These are phyloP conservation scores for Sophora flavescens DNA, from an alignment of 306 rosid species.

Conservation along the genomic window DNA sequence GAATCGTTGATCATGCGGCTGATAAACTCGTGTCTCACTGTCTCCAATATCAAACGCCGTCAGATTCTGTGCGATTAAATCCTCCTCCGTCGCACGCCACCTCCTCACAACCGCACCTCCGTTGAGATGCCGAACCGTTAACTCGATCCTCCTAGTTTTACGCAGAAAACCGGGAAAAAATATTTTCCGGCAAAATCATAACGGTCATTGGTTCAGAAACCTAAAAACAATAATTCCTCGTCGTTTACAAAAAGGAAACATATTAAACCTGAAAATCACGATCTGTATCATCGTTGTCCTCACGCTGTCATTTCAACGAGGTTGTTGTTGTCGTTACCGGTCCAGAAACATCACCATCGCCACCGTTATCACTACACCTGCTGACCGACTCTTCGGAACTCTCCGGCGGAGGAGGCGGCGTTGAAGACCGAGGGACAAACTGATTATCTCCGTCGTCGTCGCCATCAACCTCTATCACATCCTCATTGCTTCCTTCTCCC, in stretches of 20 bases:
- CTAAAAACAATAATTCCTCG: neutral
- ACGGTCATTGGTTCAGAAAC: neutral
- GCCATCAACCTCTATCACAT: constrained; percentile 1
- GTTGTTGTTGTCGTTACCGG: neutral
- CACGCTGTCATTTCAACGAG: constrained; percentile 57
- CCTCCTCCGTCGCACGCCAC: constrained; percentile 6
- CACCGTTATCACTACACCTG: constrained; percentile 27
- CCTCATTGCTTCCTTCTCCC: constrained; percentile 46
- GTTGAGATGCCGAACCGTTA: constrained; percentile 4
- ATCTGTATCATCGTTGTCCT: constrained; percentile 38
- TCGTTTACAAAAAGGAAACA: too few species aligned
- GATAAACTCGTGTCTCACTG: constrained; percentile 19
- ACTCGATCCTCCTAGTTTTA: constrained; percentile 42
- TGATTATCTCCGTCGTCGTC: constrained; percentile 55
- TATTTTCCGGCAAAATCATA: constrained; percentile 5
- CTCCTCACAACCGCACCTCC: constrained; percentile 28
- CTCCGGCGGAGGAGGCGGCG: constrained; percentile 58
- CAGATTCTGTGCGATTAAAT: constrained; percentile 27
- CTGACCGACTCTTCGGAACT: constrained; percentile 56
- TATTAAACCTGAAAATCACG: constrained; percentile 55
- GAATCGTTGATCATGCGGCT: constrained; percentile 18
- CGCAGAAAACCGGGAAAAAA: neutral
- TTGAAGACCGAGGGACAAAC: constrained; percentile 55
- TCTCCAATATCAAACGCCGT: constrained; percentile 43
- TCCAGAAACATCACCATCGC: constrained; percentile 12